Evolutionary conservation across 2,329 filamentous ascomycete species (phyloP), one percentile per base, ranked within the genome.

Genomic region (Exophiala phaeomuriformis): DNA sequence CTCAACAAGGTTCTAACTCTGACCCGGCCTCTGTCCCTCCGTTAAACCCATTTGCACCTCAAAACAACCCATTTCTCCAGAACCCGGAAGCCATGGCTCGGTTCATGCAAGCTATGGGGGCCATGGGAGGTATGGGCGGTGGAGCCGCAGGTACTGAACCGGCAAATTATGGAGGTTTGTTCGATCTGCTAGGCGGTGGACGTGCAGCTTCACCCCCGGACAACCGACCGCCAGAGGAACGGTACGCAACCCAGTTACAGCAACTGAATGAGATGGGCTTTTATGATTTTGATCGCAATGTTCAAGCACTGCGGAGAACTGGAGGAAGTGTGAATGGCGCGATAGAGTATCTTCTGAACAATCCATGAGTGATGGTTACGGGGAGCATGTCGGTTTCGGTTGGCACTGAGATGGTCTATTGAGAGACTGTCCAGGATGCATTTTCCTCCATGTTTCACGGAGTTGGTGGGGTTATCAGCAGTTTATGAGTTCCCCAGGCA

Each of bases 181-280:
- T 60, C 29, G 69, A 70, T 19, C 63, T 72, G 42, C 61, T 58
- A 68, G 66, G 64, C 12, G 61, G 60, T 12, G 55, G 44, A 12
- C 61, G 63, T 44, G 67, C 78, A 1, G 69, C 79, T 8, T 72
- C 80, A 12, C 86, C 89, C 3, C 71, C 79, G 2, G 93, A 98
- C 71, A 95, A 79, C 65, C 80, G 91, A 58, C 90, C 93, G 3
- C 91, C 93, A 0, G 93, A 98, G 75, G 93, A 97, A 71, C 78
- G 88, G 55, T 98, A 95, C 64, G 90, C 87, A 2, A 84, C 88
- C 32, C 91, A 98, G 71, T 76, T 98, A 47, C 79, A 89, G 56
- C 90, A 97, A 72, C 74, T 98, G 58, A 98, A 98, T 69, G 93
- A 97, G 61, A 98, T 98, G 93, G 93, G 93, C 2, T 98, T 98